Conservation (phyloP, 2,329 filamentous ascomycete genomes). For the Fusarium buxicola region DNA sequence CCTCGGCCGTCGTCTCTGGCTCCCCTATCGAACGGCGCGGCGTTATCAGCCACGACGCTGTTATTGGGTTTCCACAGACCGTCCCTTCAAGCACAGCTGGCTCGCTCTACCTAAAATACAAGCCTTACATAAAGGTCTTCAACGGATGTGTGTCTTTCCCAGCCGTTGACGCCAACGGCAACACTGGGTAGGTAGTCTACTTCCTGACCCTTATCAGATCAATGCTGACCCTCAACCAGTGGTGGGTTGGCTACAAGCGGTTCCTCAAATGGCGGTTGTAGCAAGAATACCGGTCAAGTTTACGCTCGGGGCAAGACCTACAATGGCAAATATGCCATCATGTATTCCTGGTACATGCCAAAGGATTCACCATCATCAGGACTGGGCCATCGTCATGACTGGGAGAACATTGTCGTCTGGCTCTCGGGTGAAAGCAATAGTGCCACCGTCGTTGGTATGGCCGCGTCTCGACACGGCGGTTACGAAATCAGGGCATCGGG, state of each 20-base stretch:
- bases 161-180: slow-evolving; percentile 67
- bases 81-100: slow-evolving; percentile 47
- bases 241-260: slow-evolving; percentile 52
- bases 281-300: slow-evolving; percentile 52
- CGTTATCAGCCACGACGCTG: slow-evolving; percentile 48
- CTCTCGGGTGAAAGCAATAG: slow-evolving; percentile 42
- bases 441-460: slow-evolving; percentile 49
- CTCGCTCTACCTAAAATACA: slow-evolving; percentile 49
- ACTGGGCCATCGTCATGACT: slow-evolving; percentile 48
- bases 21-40: slow-evolving; percentile 44
- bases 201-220: background rate
- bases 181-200: slow-evolving; percentile 54
- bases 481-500: slow-evolving; percentile 47
- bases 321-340: slow-evolving; percentile 52
- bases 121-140: slow-evolving; percentile 56
- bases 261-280: slow-evolving; percentile 48
- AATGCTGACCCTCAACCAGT: slow-evolving; percentile 29
- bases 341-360: slow-evolving; percentile 62
- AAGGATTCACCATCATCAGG: slow-evolving; percentile 53
- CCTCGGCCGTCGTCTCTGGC: slow-evolving; percentile 38
- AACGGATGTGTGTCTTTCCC: slow-evolving; percentile 74
- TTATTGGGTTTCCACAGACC: slow-evolving; percentile 49
- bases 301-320: slow-evolving; percentile 52
- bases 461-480: slow-evolving; percentile 53
- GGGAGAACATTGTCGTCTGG: slow-evolving; percentile 46